phyloP scores from a whole-genome alignment of 1,284 basidiomycete species.

The Apiotrichum brassicae region DNA sequence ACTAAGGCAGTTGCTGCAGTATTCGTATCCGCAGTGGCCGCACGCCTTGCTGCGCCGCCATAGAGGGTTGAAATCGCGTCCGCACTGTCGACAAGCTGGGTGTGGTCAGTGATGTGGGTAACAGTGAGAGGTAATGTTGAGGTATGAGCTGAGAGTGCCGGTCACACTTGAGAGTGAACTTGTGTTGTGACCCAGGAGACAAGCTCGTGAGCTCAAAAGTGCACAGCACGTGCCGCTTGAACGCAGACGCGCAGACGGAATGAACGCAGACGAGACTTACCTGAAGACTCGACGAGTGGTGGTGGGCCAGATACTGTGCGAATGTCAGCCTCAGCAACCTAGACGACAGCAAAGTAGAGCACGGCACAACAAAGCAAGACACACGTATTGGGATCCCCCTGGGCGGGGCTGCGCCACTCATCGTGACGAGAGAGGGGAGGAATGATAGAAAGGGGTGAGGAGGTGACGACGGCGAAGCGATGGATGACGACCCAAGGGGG shows the following conservation, averaged over 20 bases:
- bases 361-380: slow-evolving; percentile 3
- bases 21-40: slow-evolving; percentile 45
- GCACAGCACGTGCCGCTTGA: no score
- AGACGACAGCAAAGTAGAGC: not conserved
- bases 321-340: slow-evolving; percentile 4
- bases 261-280: slow-evolving; percentile 25
- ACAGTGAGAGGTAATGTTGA: no score
- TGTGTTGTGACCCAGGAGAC: no score
- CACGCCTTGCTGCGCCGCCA: slow-evolving; percentile 39
- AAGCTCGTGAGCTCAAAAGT: no score
- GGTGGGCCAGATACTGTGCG: slow-evolving; percentile 44
- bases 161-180: no score
- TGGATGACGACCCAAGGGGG: no score
- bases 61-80: slow-evolving; percentile 41
- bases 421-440: not conserved
- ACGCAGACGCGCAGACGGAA: no score
- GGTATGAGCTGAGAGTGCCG: no score
- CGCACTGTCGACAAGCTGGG: slow-evolving; percentile 43
- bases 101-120: not conserved
- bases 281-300: slow-evolving; percentile 36
- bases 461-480: not conserved
- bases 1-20: slow-evolving; percentile 40
- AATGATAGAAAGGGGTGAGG: not conserved
- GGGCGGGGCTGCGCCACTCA: slow-evolving; percentile 8
- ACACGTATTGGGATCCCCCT: slow-evolving; percentile 36